These are phyloP conservation scores for Pezicula rhizophila DNA, from an alignment of 2,329 filamentous ascomycete species.

Conservation along the genomic window DNA sequence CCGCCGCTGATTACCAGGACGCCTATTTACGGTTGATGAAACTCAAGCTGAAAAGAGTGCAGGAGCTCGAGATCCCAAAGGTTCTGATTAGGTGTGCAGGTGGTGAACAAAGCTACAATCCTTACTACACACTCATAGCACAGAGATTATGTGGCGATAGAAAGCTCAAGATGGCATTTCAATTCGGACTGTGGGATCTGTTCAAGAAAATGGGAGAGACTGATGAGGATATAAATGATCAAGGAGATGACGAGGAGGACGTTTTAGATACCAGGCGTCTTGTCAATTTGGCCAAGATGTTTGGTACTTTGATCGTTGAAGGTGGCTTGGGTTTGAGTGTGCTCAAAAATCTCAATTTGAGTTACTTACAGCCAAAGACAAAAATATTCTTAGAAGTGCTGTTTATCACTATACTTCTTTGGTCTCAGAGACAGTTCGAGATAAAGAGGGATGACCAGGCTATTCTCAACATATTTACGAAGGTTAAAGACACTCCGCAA, in stretches of 20 bases:
- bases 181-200: slow-evolving; percentile 79
- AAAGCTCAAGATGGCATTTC: slow-evolving; percentile 75
- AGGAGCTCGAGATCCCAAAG: slow-evolving; percentile 79
- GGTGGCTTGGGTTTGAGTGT: slow-evolving; percentile 52
- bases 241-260: slow-evolving; percentile 49
- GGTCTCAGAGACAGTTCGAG: slow-evolving; percentile 48
- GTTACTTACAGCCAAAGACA: slow-evolving; percentile 70
- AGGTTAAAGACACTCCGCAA: slow-evolving; percentile 56
- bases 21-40: slow-evolving; percentile 75
- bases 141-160: slow-evolving; percentile 70
- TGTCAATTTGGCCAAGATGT: slow-evolving; percentile 64
- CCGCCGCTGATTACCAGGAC: slow-evolving; percentile 76
- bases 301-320: slow-evolving; percentile 54
- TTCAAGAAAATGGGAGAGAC: slow-evolving; percentile 83
- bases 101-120: slow-evolving; percentile 79
- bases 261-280: slow-evolving; percentile 49
- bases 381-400: slow-evolving; percentile 75
- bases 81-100: slow-evolving; percentile 85
- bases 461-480: slow-evolving; percentile 61
- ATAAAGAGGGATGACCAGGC: slow-evolving; percentile 45
- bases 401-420: slow-evolving; percentile 68
- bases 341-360: slow-evolving; percentile 69
- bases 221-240: slow-evolving; percentile 55
- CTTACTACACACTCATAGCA: slow-evolving; percentile 86
- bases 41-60: slow-evolving; percentile 76